Evolutionary conservation across 805 yeast genomes (phyloP).

Genomic region (Nakazawaea holstii): DNA sequence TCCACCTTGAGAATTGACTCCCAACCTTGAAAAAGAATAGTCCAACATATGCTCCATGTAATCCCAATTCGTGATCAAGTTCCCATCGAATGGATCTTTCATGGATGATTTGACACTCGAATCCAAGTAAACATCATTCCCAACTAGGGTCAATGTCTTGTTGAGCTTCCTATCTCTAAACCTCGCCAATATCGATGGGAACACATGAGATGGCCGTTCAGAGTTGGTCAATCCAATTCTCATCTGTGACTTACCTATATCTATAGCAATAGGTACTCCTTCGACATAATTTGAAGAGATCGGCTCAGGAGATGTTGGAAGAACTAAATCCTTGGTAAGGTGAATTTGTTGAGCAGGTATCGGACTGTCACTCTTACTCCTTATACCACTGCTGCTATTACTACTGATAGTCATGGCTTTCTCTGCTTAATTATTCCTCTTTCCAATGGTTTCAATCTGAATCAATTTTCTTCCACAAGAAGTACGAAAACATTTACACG

Average conservation of each 20-base stretch:
- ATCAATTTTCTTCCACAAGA: no score
- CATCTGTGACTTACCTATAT: constrained; percentile 65
- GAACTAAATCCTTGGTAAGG: constrained; percentile 34
- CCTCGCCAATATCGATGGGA: constrained; percentile 65
- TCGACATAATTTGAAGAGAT: constrained; percentile 41
- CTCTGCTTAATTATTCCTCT: neutral
- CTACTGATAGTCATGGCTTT: neutral
- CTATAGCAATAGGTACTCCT: constrained; percentile 79
- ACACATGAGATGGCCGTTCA: constrained; percentile 49
- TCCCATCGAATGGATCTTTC: constrained; percentile 82
- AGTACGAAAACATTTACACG: no score
- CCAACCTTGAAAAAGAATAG: constrained; percentile 74
- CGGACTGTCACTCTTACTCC: neutral
- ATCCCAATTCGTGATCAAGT: constrained; percentile 89
- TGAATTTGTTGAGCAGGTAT: constrained; percentile 36
- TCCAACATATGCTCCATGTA: constrained; percentile 77
- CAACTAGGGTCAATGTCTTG: constrained; percentile 64
- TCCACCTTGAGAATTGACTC: constrained; percentile 47
- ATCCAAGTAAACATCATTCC: constrained; percentile 76
- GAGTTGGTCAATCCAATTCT: constrained; percentile 54
- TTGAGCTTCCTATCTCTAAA: constrained; percentile 73
- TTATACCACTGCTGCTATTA: neutral
- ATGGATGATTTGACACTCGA: constrained; percentile 61
- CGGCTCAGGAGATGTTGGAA: constrained; percentile 37
- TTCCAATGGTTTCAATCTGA: neutral